These are phyloP conservation scores for Magnaporthales sp. DNA, from an alignment of 2,329 filamentous ascomycete genomes.

Conservation along the genomic window DNA sequence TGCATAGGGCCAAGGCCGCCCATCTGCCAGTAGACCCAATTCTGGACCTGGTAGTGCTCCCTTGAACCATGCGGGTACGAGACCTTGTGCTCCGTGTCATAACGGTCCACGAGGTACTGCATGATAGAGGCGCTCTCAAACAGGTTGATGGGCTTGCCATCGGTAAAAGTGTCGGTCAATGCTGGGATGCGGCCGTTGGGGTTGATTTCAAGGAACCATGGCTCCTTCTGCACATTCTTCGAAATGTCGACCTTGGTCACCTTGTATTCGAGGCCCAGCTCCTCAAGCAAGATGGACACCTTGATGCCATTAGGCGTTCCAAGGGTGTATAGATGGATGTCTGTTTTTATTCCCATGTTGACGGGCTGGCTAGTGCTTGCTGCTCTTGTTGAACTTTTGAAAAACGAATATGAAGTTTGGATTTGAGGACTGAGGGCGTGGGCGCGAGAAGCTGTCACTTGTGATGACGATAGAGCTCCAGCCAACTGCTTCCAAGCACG, in stretches of 20 bases:
- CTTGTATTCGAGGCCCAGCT: slow-evolving; percentile 76
- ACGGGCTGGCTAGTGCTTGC: background rate
- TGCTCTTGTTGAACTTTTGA: background rate
- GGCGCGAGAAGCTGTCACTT: background rate
- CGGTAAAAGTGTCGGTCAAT: slow-evolving; percentile 67
- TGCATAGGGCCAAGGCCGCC: slow-evolving; percentile 78
- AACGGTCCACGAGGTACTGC: slow-evolving; percentile 74
- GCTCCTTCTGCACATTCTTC: slow-evolving; percentile 69
- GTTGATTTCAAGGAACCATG: slow-evolving; percentile 86
- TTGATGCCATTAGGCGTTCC: slow-evolving; percentile 89
- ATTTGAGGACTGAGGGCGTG: background rate
- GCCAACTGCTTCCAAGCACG: background rate
- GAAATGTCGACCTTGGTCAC: slow-evolving; percentile 61
- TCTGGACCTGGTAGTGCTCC: slow-evolving; percentile 73
- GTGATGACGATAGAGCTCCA: background rate
- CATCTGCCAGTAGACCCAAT: slow-evolving; percentile 76
- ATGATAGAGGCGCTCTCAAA: slow-evolving; percentile 82
- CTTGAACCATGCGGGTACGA: slow-evolving; percentile 64
- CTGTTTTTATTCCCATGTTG: slow-evolving; percentile 28
- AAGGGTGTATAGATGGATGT: slow-evolving; percentile 75
- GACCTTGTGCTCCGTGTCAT: slow-evolving; percentile 75
- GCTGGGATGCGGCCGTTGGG: slow-evolving; percentile 90
- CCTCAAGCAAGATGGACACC: slow-evolving; percentile 77
- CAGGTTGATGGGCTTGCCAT: slow-evolving; percentile 64
- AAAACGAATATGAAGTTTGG: background rate